Evolutionary conservation across 164 flowering plant genomes (phyloP).

Genomic region (Aristolochia californica): DNA sequence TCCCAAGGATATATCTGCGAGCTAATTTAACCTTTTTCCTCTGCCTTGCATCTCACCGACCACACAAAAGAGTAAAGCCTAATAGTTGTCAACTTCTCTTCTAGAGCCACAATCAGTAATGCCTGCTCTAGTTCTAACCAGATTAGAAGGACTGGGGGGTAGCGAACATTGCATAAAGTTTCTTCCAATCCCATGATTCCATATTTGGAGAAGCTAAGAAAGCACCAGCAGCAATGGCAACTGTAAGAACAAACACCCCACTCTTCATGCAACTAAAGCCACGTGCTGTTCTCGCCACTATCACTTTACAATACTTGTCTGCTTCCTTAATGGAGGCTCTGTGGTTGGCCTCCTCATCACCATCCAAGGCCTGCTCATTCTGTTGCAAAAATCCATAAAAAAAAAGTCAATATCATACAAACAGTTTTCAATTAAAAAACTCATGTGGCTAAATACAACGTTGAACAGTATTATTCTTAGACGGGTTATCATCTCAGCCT

Average conservation of each 20-base stretch:
- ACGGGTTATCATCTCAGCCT: too few relatives aligned
- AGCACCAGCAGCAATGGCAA: constrained; percentile 43
- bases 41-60: too few relatives aligned
- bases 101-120: too few relatives aligned
- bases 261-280: constrained; percentile 52
- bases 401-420: not conserved
- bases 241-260: constrained; percentile 16
- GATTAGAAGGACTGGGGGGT: constrained; percentile 18
- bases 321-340: constrained; percentile 41
- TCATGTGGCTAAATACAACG: too few relatives aligned
- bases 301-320: constrained; percentile 61
- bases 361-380: constrained; percentile 56
- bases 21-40: too few relatives aligned
- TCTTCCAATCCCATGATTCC: constrained; percentile 44
- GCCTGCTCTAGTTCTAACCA: not conserved
- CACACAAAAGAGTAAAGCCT: too few relatives aligned
- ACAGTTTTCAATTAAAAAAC: not conserved
- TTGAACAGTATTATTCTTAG: too few relatives aligned
- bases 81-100: too few relatives aligned
- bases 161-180: constrained; percentile 30
- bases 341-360: constrained; percentile 24
- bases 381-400: constrained; percentile 9
- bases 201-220: constrained; percentile 33
- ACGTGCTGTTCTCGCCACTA: constrained; percentile 37
- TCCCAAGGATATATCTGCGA: too few relatives aligned